Evolutionary conservation across 2,329 filamentous ascomycete genomes (phyloP).

Genomic region (Gnomoniopsis smithogilvyi): DNA sequence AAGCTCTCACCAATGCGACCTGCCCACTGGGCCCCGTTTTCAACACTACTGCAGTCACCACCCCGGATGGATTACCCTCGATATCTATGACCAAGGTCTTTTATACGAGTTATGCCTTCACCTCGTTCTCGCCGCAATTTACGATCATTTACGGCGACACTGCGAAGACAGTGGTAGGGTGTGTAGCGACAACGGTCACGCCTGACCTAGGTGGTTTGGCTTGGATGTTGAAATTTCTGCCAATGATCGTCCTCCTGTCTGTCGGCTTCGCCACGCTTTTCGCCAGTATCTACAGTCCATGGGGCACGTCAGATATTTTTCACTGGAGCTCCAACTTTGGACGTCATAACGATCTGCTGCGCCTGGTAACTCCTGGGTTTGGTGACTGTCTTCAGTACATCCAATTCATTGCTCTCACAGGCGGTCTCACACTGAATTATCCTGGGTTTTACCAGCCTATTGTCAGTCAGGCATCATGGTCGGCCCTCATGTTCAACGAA

Average conservation of each 20-base stretch:
- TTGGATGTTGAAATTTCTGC: slow-evolving; percentile 71
- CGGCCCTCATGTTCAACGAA: slow-evolving; percentile 86
- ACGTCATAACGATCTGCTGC: slow-evolving; percentile 84
- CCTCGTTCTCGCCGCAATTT: slow-evolving; percentile 73
- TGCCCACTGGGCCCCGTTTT: slow-evolving; percentile 80
- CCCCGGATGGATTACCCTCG: slow-evolving; percentile 57
- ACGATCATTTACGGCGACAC: slow-evolving; percentile 71
- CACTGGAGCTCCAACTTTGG: slow-evolving; percentile 98
- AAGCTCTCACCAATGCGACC: slow-evolving; percentile 52
- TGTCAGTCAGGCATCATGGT: slow-evolving; percentile 85
- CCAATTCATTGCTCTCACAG: slow-evolving; percentile 85
- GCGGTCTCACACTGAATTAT: slow-evolving; percentile 82
- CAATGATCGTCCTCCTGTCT: slow-evolving; percentile 72
- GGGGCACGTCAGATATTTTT: slow-evolving; percentile 88
- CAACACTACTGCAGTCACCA: slow-evolving; percentile 31
- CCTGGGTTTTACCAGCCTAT: slow-evolving; percentile 94
- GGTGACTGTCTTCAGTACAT: slow-evolving; percentile 97
- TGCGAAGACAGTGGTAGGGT: slow-evolving; percentile 64
- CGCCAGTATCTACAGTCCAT: slow-evolving; percentile 86
- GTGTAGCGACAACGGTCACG: slow-evolving; percentile 78
- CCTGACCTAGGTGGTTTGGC: slow-evolving; percentile 73
- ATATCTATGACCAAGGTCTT: slow-evolving; percentile 74
- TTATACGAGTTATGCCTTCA: slow-evolving; percentile 79
- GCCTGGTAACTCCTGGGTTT: slow-evolving; percentile 92
- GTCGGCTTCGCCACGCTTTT: slow-evolving; percentile 80